These are phyloP conservation scores for Phaffomyces thermotolerans DNA, from an alignment of 805 yeast species.

Conservation along the genomic window DNA sequence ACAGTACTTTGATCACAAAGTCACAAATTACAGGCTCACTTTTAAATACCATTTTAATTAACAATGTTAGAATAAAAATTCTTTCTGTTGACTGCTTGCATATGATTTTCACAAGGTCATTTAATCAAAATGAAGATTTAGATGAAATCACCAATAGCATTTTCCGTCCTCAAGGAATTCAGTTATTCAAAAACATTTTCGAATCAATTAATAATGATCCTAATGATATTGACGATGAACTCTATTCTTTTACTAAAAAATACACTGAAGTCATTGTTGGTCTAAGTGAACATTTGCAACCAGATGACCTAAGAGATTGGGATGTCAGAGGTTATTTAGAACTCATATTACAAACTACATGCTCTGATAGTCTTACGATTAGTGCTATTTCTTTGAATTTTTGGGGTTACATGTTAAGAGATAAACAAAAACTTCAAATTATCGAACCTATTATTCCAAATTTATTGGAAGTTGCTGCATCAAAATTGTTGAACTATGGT, in stretches of 20 bases:
- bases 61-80: slow-evolving; percentile 63
- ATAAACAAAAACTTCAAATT: slow-evolving; percentile 52
- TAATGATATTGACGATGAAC: slow-evolving; percentile 68
- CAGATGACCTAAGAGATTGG: slow-evolving; percentile 37
- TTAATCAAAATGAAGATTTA: slow-evolving; percentile 60
- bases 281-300: slow-evolving; percentile 67
- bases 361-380: slow-evolving; percentile 79
- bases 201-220: slow-evolving; percentile 46
- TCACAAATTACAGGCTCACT: slow-evolving; percentile 62
- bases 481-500: slow-evolving; percentile 67
- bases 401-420: slow-evolving; percentile 87
- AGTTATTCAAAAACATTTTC: slow-evolving; percentile 59
- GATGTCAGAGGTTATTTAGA: slow-evolving; percentile 64
- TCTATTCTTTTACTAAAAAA: slow-evolving; percentile 78
- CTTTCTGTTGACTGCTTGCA: slow-evolving; percentile 89
- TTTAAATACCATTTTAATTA: slow-evolving; percentile 48
- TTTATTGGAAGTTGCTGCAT: slow-evolving; percentile 68
- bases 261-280: slow-evolving; percentile 91
- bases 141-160: slow-evolving; percentile 72
- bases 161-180: slow-evolving; percentile 67
- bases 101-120: slow-evolving; percentile 75
- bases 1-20: slow-evolving; percentile 63
- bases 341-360: slow-evolving; percentile 73
- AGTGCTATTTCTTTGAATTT: slow-evolving; percentile 87
- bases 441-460: slow-evolving; percentile 55